Percentiles rank a stretch among this genome's conserved stretches.
Evolutionary conservation across 768 basidiomycete species (phyloP).

Genomic region (Mycena chlorophos): DNA sequence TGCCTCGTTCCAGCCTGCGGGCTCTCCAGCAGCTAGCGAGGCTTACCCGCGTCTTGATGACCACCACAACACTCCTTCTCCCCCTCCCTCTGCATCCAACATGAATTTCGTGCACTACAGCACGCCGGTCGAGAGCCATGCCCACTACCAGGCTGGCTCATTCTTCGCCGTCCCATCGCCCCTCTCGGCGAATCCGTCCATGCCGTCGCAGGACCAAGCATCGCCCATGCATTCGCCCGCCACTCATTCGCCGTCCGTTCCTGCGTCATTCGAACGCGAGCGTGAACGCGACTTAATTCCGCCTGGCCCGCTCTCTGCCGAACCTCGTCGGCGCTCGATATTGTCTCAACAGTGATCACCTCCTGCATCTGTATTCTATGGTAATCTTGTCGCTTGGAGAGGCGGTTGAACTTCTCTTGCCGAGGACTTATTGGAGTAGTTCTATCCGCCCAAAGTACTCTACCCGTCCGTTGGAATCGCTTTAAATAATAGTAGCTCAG

Average conservation of each 20-base stretch:
- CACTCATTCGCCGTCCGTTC: slow-evolving; percentile 41
- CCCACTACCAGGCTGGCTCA: slow-evolving; percentile 34
- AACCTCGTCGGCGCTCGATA: slow-evolving; percentile 42
- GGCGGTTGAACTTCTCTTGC: slow-evolving; percentile 1
- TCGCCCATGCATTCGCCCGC: slow-evolving; percentile 43
- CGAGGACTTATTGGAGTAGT: slow-evolving; percentile 2
- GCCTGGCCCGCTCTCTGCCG: slow-evolving; percentile 46
- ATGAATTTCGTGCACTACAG: slow-evolving; percentile 63
- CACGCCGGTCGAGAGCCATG: slow-evolving; percentile 38
- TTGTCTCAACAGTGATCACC: slow-evolving; percentile 34
- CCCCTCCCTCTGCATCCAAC: slow-evolving; percentile 61
- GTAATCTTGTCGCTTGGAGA: background rate
- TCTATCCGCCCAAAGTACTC: slow-evolving; percentile 21
- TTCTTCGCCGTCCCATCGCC: slow-evolving; percentile 58
- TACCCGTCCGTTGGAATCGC: slow-evolving; percentile 17
- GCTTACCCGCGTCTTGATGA: slow-evolving; percentile 50
- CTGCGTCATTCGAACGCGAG: slow-evolving; percentile 61
- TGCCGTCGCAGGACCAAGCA: slow-evolving; percentile 37
- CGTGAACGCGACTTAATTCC: slow-evolving; percentile 53
- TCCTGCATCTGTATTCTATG: slow-evolving; percentile 6
- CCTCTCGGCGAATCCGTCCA: slow-evolving; percentile 41
- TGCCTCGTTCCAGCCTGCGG: slow-evolving; percentile 51
- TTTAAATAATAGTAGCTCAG: slow-evolving; percentile 24
- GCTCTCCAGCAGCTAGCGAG: slow-evolving; percentile 60
- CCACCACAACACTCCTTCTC: slow-evolving; percentile 53